Evolutionary conservation across 2,329 filamentous ascomycete genomes (phyloP).

Genomic region (Botryotinia convoluta): DNA sequence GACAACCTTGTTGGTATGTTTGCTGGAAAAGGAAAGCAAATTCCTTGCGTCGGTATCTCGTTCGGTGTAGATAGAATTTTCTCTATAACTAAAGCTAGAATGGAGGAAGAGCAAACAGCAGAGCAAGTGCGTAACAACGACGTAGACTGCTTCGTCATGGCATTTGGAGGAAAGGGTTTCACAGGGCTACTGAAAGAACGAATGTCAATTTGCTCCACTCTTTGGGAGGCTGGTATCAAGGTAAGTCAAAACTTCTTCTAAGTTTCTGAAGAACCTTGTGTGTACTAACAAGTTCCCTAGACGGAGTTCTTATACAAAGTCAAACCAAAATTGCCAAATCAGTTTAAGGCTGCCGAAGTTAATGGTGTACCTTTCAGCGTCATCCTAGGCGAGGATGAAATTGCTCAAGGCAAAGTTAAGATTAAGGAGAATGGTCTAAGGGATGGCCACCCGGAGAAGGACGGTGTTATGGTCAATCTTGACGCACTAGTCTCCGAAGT

Average conservation of each 20-base stretch:
- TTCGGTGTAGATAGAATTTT: slow-evolving; percentile 97
- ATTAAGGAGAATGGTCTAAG: slow-evolving; percentile 81
- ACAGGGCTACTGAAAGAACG: slow-evolving; percentile 78
- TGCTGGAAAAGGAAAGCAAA: slow-evolving; percentile 69
- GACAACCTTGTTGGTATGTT: slow-evolving; percentile 96
- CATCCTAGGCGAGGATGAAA: slow-evolving; percentile 88
- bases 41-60: slow-evolving; percentile 88
- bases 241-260: slow-evolving; percentile 41
- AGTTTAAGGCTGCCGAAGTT: slow-evolving; percentile 87
- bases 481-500: slow-evolving; percentile 62
- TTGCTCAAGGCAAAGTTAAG: slow-evolving; percentile 78
- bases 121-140: slow-evolving; percentile 63
- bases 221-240: slow-evolving; percentile 90
- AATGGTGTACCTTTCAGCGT: slow-evolving; percentile 80
- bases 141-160: slow-evolving; percentile 92
- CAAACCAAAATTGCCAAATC: slow-evolving; percentile 82
- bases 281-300: slow-evolving; percentile 37
- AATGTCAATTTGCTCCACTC: slow-evolving; percentile 70
- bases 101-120: slow-evolving; percentile 59
- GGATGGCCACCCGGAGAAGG: slow-evolving; percentile 85
- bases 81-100: slow-evolving; percentile 78
- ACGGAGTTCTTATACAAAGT: slow-evolving; percentile 87
- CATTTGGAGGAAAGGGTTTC: slow-evolving; percentile 84
- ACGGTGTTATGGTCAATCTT: slow-evolving; percentile 72
- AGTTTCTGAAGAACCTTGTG: not conserved